Conservation (phyloP, 2,329 filamentous ascomycete genomes). For the Ustilaginoidea virens region DNA sequence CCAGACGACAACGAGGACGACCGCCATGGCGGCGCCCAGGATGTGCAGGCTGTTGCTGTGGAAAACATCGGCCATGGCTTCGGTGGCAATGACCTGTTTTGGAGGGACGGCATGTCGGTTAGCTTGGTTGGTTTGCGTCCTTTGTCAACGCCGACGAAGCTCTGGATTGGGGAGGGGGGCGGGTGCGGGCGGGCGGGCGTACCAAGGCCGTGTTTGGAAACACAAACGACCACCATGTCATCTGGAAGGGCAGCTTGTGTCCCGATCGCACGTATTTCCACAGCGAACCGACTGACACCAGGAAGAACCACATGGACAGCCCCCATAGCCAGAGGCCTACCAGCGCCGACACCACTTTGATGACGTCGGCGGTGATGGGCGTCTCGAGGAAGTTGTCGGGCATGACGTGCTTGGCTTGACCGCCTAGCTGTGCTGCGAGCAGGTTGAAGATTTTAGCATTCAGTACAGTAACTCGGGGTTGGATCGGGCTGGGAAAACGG, state of each 20-base stretch:
- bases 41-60: slow-evolving; percentile 44
- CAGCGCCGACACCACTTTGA: slow-evolving; percentile 39
- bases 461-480: too few species aligned
- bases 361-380: slow-evolving; percentile 25
- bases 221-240: slow-evolving; percentile 76
- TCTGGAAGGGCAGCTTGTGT: slow-evolving; percentile 55
- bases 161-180: too few species aligned
- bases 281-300: slow-evolving; percentile 63
- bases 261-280: slow-evolving; percentile 45
- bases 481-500: too few species aligned
- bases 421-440: slow-evolving; percentile 29
- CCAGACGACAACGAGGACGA: slow-evolving; percentile 53
- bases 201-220: slow-evolving; percentile 65
- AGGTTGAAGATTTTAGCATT: too few species aligned
- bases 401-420: slow-evolving; percentile 24
- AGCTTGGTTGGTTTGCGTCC: too few species aligned
- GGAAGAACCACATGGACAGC: slow-evolving; percentile 71
- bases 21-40: slow-evolving; percentile 51
- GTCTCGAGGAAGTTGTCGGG: slow-evolving; percentile 26
- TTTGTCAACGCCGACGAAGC: too few species aligned
- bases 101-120: neutral
- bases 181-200: slow-evolving; percentile 10
- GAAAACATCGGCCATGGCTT: slow-evolving; percentile 51
- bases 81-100: slow-evolving; percentile 49
- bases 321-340: slow-evolving; percentile 69